These are phyloP conservation scores for Starmerella asiatica DNA, from an alignment of 805 yeast genomes.

Conservation along the genomic window DNA sequence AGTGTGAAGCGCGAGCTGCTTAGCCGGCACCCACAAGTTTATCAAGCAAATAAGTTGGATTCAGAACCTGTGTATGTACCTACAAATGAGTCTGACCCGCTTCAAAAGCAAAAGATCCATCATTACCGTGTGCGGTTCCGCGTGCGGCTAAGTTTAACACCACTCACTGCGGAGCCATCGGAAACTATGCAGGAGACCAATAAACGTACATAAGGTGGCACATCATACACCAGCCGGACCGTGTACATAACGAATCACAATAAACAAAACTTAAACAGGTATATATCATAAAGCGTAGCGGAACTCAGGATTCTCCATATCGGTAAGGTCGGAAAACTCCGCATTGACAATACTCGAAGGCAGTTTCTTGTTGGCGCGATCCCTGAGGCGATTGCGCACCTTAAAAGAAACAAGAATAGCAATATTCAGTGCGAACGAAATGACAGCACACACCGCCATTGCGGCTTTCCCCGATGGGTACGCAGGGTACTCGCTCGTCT, in stretches of 20 bases:
- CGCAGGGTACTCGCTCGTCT: conserved; percentile 41
- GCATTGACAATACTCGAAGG: conserved; percentile 12
- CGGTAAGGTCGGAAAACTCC: conserved; percentile 39
- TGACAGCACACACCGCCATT: conserved; percentile 36
- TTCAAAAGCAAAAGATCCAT: conserved; percentile 10
- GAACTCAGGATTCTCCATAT: conserved; percentile 40
- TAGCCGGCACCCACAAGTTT: not conserved
- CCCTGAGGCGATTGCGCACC: conserved; percentile 10
- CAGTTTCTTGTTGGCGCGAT: conserved; percentile 7
- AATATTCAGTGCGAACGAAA: conserved; percentile 18
- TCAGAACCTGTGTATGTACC: conserved; percentile 2
- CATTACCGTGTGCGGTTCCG: conserved; percentile 3
- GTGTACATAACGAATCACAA: too few species aligned
- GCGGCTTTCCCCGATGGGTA: conserved; percentile 47
- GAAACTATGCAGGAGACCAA: conserved; percentile 6
- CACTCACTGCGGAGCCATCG: not conserved
- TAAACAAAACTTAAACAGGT: not conserved
- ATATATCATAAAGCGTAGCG: conserved; percentile 30
- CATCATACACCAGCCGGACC: too few species aligned
- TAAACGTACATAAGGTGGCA: too few species aligned
- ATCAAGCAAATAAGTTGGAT: conserved; percentile 5
- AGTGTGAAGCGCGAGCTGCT: conserved; percentile 4
- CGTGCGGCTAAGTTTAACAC: conserved; percentile 4
- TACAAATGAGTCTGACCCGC: conserved; percentile 1
- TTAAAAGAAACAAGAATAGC: conserved; percentile 1